phyloP scores from a whole-genome alignment of 768 basidiomycete genomes.

The Lanmaoa rubissima region DNA sequence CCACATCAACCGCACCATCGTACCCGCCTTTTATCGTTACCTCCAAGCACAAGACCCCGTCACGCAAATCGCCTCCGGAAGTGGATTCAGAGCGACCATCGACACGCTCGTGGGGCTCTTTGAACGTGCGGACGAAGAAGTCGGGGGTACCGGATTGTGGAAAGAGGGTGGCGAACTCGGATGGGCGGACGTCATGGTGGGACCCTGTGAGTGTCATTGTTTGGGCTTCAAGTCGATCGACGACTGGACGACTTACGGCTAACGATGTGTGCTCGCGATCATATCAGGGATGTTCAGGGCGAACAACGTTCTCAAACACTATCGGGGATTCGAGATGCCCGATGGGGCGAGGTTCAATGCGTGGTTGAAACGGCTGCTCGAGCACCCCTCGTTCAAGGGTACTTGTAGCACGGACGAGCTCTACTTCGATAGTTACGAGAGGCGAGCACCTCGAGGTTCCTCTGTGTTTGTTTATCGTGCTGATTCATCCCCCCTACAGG shows the following conservation, averaged over 20 bases:
- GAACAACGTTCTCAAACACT: constrained; percentile 59
- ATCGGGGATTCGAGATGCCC: constrained; percentile 63
- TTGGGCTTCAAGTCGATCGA: background rate
- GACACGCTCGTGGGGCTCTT: constrained; percentile 52
- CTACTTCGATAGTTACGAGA: constrained; percentile 71
- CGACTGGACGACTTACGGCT: background rate
- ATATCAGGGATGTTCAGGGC: constrained; percentile 67
- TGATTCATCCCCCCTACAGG: constrained; percentile 33
- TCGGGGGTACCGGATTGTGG: constrained; percentile 59
- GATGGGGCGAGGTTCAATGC: constrained; percentile 45
- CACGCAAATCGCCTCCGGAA: constrained; percentile 50
- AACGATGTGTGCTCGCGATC: background rate
- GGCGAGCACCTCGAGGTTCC: constrained; percentile 35
- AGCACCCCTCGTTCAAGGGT: constrained; percentile 59
- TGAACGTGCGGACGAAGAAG: constrained; percentile 47
- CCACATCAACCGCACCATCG: constrained; percentile 58
- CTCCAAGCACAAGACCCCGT: constrained; percentile 63
- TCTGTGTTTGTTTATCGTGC: background rate
- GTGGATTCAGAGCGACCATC: constrained; percentile 54
- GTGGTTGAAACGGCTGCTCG: constrained; percentile 54
- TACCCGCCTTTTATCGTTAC: constrained; percentile 74
- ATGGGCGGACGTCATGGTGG: constrained; percentile 65
- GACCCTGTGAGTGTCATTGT: constrained; percentile 51
- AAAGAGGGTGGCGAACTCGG: constrained; percentile 54
- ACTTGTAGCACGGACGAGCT: constrained; percentile 69